Base-by-base conservation (phyloP, 768 basidiomycete genomes). In the Rhizopogon salebrosus region DNA sequence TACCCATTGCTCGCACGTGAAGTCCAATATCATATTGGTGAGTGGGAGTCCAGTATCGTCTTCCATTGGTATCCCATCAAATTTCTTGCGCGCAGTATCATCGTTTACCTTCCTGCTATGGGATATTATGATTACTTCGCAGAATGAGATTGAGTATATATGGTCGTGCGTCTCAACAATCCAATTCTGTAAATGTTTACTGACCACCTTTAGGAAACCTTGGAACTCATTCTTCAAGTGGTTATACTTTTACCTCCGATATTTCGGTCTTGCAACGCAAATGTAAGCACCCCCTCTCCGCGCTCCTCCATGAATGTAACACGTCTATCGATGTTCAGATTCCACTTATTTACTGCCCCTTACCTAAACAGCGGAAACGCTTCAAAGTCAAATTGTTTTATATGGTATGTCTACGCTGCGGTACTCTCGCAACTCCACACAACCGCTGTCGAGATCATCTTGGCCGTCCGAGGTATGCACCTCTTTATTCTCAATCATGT, bases 131-230 rank as follows among this genome's bases (percentile, higher is more conserved):
- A 49, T 64, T 39, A 63, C 60, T 4, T 55, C 63, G 23, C 57
- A 53, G 23, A 59, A 54, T 11, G 70, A 68, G 41, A 54, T 62
- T 1, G 63, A 62, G 35, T 57, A 62, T 22, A 41, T 71, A 20
- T 72, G 70, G 68, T 57, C 56, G 71, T 73, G 41, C 55, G 63
- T 29, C 41, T 29, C 18, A 13, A 18, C 22, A 13, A 23, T 40
- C 7, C 22, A 29, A 10, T 38, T 16, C 48, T 16, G 4, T 18
- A 18, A 26, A 3, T 6, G 27, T 31, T 14, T 39, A 7, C 24
- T 20, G 16, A 34, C 35, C 24, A 14, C 29, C 35, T 45, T 35
- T n/a, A 62, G 60, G 23, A 63, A 56, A 5, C 62, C 59, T 24
- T 62, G 48, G 10, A 45, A 4, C 46, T 48, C 27, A 41, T 58